phyloP scores from a whole-genome alignment of 495 filamentous ascomycete species.

The Penicillium ucsense region DNA sequence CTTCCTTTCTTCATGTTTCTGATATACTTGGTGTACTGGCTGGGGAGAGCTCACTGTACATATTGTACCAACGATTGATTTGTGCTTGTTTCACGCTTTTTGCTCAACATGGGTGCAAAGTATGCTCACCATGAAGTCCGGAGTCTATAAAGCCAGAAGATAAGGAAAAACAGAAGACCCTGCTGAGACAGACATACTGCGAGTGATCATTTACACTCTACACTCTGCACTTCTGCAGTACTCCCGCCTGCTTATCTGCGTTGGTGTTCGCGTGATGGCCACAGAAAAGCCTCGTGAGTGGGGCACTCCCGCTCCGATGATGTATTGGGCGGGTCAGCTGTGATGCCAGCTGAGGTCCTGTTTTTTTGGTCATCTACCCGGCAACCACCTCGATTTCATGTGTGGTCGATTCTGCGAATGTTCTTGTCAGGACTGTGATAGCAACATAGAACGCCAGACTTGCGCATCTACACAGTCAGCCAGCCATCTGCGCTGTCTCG shows the following conservation, averaged over 20 bases:
- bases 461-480: too few relatives aligned
- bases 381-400: neutral
- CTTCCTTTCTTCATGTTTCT: conserved; percentile 5
- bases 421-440: too few relatives aligned
- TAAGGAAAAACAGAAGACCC: too few relatives aligned
- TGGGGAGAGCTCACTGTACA: conserved; percentile 18
- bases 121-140: neutral
- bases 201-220: too few relatives aligned
- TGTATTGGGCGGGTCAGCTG: conserved; percentile 20
- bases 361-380: too few relatives aligned
- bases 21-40: neutral
- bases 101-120: neutral
- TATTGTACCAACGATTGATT: conserved; percentile 5
- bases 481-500: too few relatives aligned
- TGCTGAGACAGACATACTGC: too few relatives aligned
- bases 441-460: too few relatives aligned
- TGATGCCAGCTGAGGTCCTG: conserved; percentile 3
- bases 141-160: too few relatives aligned
- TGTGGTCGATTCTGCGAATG: neutral
- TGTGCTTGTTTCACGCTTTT: neutral
- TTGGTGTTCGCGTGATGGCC: neutral
- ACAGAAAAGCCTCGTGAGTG: conserved; percentile 1
- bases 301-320: conserved; percentile 17
- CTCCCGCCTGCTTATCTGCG: neutral
- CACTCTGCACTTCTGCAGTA: too few relatives aligned